These are phyloP conservation scores for Inga oerstediana DNA, from an alignment of 306 rosid species.

Conservation along the genomic window DNA sequence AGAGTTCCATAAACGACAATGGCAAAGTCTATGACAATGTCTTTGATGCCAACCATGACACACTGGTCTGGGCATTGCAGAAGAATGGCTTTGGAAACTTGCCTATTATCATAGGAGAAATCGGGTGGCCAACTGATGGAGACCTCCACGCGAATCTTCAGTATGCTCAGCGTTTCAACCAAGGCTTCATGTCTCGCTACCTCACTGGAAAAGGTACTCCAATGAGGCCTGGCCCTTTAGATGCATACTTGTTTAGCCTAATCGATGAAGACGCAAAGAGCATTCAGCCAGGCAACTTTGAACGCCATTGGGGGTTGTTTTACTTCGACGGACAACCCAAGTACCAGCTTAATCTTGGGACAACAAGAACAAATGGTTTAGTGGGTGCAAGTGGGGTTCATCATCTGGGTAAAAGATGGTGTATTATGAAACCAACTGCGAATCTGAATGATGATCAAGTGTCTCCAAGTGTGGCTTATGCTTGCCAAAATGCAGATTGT, in stretches of 20 bases:
- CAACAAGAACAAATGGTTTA: slow-evolving; percentile 53
- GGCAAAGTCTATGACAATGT: slow-evolving; percentile 75
- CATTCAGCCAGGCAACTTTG: slow-evolving; percentile 87
- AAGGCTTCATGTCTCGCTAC: slow-evolving; percentile 74
- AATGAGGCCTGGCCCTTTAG: slow-evolving; percentile 77
- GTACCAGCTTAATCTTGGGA: slow-evolving; percentile 65
- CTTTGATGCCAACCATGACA: slow-evolving; percentile 82
- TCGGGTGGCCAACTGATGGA: slow-evolving; percentile 97
- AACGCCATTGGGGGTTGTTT: slow-evolving; percentile 93
- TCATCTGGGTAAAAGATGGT: slow-evolving; percentile 65
- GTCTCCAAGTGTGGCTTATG: slow-evolving; percentile 67
- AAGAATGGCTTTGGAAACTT: slow-evolving; percentile 81
- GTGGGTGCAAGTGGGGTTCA: slow-evolving; percentile 59
- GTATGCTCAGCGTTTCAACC: slow-evolving; percentile 78
- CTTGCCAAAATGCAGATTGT: slow-evolving; percentile 84
- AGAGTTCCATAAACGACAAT: slow-evolving; percentile 57
- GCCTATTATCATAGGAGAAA: slow-evolving; percentile 82
- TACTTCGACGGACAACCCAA: slow-evolving; percentile 77
- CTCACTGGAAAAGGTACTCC: slow-evolving; percentile 73
- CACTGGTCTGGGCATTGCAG: slow-evolving; percentile 81
- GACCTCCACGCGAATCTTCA: slow-evolving; percentile 63
- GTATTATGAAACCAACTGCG: slow-evolving; percentile 68
- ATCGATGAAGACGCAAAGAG: slow-evolving; percentile 86
- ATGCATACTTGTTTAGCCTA: slow-evolving; percentile 80
- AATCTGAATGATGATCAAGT: slow-evolving; percentile 66